Evolutionary conservation across 179 eudicot species (phyloP), one percentile per base, ranked within the genome.

Genomic region (Beta macrorhiza): DNA sequence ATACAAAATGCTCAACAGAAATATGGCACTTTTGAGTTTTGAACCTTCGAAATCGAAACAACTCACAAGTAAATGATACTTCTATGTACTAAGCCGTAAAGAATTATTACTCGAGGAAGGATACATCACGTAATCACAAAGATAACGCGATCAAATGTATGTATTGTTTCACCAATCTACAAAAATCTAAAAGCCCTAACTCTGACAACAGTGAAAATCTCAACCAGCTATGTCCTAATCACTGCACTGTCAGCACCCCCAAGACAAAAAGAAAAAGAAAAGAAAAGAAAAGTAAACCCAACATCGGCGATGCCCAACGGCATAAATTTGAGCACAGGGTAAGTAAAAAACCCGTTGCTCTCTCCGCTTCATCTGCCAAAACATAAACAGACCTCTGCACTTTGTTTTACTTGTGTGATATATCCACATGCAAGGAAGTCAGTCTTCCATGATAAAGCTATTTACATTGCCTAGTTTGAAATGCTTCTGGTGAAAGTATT

Each of bases 401-500:
- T 29, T 65, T 15, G 58, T 52, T 51, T 62, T 52, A 62, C 53
- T 20, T 2, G 22, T 62, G 64, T 22, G 5, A 52, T 2, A 53
- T 69, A 78, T 69, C 74, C 7, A 42, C 68, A 55, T 22, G 37
- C 37, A 61, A 22, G 61, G 42, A 53, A 45, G 78, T 55, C 53
- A 45, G 78, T 55, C 53, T 52, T 58, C 57, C 75, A 67, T 0
- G 59, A 73, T 52, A 45, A 79, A 81, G 80, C 91, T 92, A 93
- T 68, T 71, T 88, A 90, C 98, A 94, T 29, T 89, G 97, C 32
- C 76, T 68, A 2, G 80, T 62, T 47, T 78, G 73, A 72, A 79
- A 84, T 20, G 85, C 86, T 47, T 85, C 80, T 22, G 89, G 74
- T 32, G 84, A 86, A 80, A 89, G 80, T 74, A 93, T 55, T 45